Base-by-base conservation (phyloP, 345 rosid genomes). In the Pugionium dolabratum region DNA sequence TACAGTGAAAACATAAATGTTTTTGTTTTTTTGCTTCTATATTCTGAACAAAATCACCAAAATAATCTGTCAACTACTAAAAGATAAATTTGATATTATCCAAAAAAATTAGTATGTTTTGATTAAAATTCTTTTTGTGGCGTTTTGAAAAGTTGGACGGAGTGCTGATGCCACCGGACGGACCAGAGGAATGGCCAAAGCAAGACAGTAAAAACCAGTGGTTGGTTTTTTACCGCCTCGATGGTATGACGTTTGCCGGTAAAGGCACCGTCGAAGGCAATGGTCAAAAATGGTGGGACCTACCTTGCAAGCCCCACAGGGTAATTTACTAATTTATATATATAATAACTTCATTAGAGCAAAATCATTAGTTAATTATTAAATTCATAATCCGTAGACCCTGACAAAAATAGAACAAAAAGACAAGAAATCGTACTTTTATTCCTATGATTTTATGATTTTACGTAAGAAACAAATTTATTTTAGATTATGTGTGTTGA, bases 241-340 rank as follows among this genome's bases (percentile, higher is more conserved):
- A 86, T 6, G 68, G 76, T 31, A 59, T 94, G 77, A 86, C 82
- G 26, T 78, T 94, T 73, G 74, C 87, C 0, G 99, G 97, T 4
- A 75, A 69, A 47, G 97, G 99, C 40, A 84, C 90, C 69, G 79
- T 94, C 29, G 96, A 94, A 83, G 99, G 99, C 45, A 94, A 94
- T 54, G 99, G 97, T 49, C 90, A 82, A 76, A 79, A 86, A 52
- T 94, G 99, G 99, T 94, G 99, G 99, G 95, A 94, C 37, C 83
- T 94, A 46, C 99, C 99, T 59, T 90, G 99, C 86, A 94, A 94
- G 65, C 99, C 99, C 18, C 97, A 90, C 76, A 71, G 95, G 86
- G 99, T 94, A 88, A 51, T 6, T 9, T 29, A 5, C 4, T 66
- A 1, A 9, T 9, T 37, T 40, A 8, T 52, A 36, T 18, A 8